Base-by-base conservation (phyloP, 345 rosid genomes). In the Aquilaria malaccensis region DNA sequence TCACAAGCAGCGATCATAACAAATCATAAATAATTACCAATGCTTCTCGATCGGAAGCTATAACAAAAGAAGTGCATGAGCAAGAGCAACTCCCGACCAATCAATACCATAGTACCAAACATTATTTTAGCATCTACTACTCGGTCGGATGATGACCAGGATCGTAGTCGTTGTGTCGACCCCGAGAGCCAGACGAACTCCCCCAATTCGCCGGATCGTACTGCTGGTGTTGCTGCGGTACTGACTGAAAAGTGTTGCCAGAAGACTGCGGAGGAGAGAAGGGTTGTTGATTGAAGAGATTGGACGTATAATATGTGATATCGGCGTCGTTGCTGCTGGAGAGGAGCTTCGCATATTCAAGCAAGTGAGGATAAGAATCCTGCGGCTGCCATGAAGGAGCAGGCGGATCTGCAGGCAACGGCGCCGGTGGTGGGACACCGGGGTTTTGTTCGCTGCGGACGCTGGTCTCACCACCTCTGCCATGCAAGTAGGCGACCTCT, bases 341-440 rank as follows among this genome's bases (percentile, higher is more conserved):
- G 29, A 91, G 89, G 48, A 91, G 72, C 41, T 84, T 91, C 15
- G 91, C 97, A 50, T 91, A 91, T 52, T 88, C 87, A 49, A 77
- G 65, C 55, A 86, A 76, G 76, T 88, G 87, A 3, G 91, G 89
- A 70, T 82, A 91, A 33, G 66, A 43, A 6, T 70, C 72, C 6
- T 76, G 75, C 0, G 65, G 59, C 45, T 63, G 58, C 7, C 76
- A 70, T 57, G 72, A 47, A 29, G 67, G 70, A 48, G 66, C 30
- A 29, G 63, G 56, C 10, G 71, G 58, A 1, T 67, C 53, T 37
- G 51, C 48, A 13, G 70, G 56, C n/a, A 70, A 58, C 7, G 79
- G 65, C 45, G 49, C 62, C 32, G 56, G 43, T n/a, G 31, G 6
- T 7, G 60, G 46, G 12, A 45, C 43, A 56, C 64, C 49, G 32